phyloP scores from a whole-genome alignment of 2,329 filamentous ascomycete genomes.

The Scedosporium minutisporum region DNA sequence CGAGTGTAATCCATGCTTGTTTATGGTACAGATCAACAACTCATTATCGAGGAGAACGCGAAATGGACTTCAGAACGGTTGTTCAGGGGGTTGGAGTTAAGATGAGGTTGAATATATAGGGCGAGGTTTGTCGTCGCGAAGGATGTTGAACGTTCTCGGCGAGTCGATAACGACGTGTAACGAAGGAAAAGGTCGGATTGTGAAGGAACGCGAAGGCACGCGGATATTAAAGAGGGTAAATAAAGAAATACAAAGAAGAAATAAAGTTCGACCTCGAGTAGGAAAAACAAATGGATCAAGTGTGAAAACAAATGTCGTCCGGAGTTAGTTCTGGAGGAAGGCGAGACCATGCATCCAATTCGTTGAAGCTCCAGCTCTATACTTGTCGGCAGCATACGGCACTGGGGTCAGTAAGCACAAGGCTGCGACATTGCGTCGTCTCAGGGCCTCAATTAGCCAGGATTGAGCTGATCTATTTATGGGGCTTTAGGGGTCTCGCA shows the following conservation, averaged over 20 bases:
- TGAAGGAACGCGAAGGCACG: neutral
- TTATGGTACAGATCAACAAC: neutral
- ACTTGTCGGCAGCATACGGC: neutral
- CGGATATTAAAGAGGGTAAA: neutral
- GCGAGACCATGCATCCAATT: no score
- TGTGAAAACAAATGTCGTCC: no score
- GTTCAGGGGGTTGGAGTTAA: neutral
- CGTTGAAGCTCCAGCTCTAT: no score
- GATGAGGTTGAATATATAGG: neutral
- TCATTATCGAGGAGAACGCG: slow-evolving; percentile 1
- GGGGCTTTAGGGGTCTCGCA: neutral
- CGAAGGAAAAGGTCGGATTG: neutral
- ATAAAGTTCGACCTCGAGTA: neutral
- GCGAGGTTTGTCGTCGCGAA: neutral
- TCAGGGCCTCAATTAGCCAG: neutral
- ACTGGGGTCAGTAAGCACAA: neutral
- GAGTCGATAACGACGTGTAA: neutral
- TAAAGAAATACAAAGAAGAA: neutral
- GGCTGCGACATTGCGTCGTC: neutral
- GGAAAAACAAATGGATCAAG: neutral
- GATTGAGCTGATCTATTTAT: neutral
- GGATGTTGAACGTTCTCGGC: neutral
- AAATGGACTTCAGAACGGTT: neutral
- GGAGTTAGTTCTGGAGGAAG: no score
- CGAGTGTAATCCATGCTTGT: slow-evolving; percentile 58